A percentile compares a stretch with the other conserved stretches of the same genome.
Evolutionary conservation across 2,329 filamentous ascomycete genomes (phyloP).

Genomic region (Falciphora oryzae): DNA sequence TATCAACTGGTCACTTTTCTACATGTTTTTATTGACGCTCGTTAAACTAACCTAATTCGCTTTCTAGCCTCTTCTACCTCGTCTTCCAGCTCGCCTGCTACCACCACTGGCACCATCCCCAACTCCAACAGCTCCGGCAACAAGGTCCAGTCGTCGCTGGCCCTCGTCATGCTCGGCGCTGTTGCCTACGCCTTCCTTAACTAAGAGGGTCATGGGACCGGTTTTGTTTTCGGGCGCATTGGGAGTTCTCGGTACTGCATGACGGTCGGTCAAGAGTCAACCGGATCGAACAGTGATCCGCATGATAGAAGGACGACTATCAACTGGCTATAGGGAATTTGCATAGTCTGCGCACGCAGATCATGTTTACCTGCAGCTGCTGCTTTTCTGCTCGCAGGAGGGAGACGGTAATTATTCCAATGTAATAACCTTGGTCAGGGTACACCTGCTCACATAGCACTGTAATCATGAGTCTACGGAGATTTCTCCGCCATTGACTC

Average conservation of each 20-base stretch:
- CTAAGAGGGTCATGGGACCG: neutral
- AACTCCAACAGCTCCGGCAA: neutral
- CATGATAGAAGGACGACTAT: neutral
- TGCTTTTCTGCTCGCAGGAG: neutral
- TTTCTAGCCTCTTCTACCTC: neutral
- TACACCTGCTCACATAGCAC: neutral
- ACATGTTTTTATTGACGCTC: neutral
- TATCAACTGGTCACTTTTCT: neutral
- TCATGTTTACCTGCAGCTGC: neutral
- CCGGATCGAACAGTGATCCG: neutral
- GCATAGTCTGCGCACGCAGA: neutral
- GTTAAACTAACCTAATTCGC: neutral
- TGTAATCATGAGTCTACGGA: neutral
- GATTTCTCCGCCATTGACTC: neutral
- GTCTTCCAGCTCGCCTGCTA: neutral
- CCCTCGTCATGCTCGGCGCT: slow-evolving; percentile 6
- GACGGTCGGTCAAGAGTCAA: neutral
- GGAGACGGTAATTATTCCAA: neutral
- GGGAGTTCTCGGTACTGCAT: neutral
- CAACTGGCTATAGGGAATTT: neutral
- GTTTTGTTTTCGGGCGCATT: neutral
- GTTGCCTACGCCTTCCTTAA: slow-evolving; percentile 9
- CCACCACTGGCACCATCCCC: neutral
- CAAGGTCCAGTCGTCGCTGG: slow-evolving; percentile 10
- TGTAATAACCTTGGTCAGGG: neutral